Base-by-base conservation (phyloP, 2,329 filamentous ascomycete genomes). In the Fusarium zealandicum region DNA sequence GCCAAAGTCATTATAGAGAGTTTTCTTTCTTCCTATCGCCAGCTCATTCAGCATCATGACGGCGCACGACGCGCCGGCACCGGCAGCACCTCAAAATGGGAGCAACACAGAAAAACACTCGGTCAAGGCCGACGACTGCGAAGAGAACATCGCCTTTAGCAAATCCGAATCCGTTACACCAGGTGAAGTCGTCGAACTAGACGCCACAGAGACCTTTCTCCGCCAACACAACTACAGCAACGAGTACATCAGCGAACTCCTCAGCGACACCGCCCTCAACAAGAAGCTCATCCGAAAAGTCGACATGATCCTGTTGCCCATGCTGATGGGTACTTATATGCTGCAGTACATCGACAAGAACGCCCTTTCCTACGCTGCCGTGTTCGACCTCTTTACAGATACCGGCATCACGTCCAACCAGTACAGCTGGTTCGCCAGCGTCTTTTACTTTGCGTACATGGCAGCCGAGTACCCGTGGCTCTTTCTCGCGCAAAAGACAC, bases 271-370 rank as follows among this genome's bases (percentile, higher is more conserved):
- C 1, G 28, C 27, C 1, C 50, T 62, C 13, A 62, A 62, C 43
- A 62, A 62, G 30, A 39, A 32, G 2, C 16, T 63, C 8, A 60
- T 63, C 12, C 72, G 78, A 12, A 79, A 77, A 38, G 76, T 84
- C 20, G 82, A 84, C 55, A 67, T 76, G 38, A 64, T 78, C 0
- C 61, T 84, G 7, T 70, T 84, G 13, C 82, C 82, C 0, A 68
- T 84, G 11, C 74, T 85, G 2, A 74, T 74, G 39, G 74, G 75
- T 1, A 81, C 79, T 1, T 81, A 76, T 39, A 67, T 78, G n/a
- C 69, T 84, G 6, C 81, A 84, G 57, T 83, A 80, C 59, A 80
- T 83, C 57, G 81, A 83, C 65, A 85, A 84, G 66, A 76, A 78
- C 47, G 77, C 80, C 0, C 68, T 83, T 2, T 75, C 74, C 0